A percentile compares a stretch with the other conserved stretches of the same genome.
Conservation (phyloP, 768 basidiomycete genomes). For the Postia placenta region DNA sequence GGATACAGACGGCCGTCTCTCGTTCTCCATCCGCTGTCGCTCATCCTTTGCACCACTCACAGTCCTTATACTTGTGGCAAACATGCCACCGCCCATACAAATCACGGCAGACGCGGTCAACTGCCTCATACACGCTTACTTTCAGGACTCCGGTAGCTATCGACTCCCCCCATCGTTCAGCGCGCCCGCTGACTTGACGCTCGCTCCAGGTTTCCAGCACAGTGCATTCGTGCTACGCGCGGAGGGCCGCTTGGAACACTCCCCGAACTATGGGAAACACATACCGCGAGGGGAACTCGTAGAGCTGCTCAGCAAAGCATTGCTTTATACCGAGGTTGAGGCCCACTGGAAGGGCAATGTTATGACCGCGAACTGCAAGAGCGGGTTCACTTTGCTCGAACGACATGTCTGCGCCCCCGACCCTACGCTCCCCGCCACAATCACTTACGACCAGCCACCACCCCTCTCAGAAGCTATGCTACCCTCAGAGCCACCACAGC, state of each 20-base stretch:
- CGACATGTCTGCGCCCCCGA: conserved; percentile 64
- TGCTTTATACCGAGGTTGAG: conserved; percentile 80
- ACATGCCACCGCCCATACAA: conserved; percentile 36
- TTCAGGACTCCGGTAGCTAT: conserved; percentile 67
- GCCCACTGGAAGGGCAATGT: conserved; percentile 69
- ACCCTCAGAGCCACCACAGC: conserved; percentile 5
- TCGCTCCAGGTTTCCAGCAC: conserved; percentile 62
- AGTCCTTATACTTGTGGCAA: too few relatives aligned
- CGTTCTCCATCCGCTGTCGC: too few relatives aligned
- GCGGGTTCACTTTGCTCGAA: conserved; percentile 69
- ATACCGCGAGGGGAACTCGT: conserved; percentile 78
- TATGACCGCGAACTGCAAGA: conserved; percentile 59
- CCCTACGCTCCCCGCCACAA: conserved; percentile 24
- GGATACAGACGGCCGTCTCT: too few relatives aligned
- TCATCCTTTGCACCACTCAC: too few relatives aligned
- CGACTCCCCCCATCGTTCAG: background rate
- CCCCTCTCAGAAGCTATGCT: background rate
- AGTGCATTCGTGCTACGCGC: conserved; percentile 76
- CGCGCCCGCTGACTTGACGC: conserved; percentile 8
- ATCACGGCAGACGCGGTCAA: conserved; percentile 83
- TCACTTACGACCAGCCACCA: conserved; percentile 6
- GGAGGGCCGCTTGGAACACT: conserved; percentile 67
- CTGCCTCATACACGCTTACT: conserved; percentile 78
- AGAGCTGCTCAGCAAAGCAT: conserved; percentile 72
- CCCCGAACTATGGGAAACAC: conserved; percentile 62